Conservation (phyloP, 352 stramenopile species). For the Pythium dissimile region DNA sequence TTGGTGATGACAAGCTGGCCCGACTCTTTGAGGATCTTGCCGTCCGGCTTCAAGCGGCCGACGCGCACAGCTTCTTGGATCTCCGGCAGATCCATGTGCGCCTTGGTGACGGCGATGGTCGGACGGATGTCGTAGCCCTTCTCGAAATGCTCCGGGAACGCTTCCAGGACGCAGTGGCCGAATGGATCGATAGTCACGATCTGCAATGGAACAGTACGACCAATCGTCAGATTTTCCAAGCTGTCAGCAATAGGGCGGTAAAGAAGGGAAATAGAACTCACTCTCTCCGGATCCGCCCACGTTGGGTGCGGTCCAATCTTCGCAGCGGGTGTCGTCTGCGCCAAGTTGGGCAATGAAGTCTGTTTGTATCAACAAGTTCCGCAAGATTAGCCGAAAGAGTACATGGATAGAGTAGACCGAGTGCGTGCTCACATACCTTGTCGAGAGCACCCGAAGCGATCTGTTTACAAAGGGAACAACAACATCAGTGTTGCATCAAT, state of each 20-base stretch:
- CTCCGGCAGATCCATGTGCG: constrained; percentile 99
- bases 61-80: constrained; percentile 94
- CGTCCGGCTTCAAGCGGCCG: constrained; percentile 94
- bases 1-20: constrained; percentile 94
- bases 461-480: constrained; percentile 17
- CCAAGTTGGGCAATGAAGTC: constrained; percentile 70
- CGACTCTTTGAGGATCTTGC: constrained; percentile 92
- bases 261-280: constrained; percentile 6
- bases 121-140: constrained; percentile 98
- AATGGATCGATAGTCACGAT: constrained; percentile 30
- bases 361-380: constrained; percentile 3
- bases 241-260: too few relatives aligned
- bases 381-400: too few relatives aligned
- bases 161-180: constrained; percentile 12
- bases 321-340: constrained; percentile 93
- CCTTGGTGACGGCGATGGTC: constrained; percentile 96
- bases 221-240: neutral
- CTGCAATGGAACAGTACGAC: constrained; percentile 45
- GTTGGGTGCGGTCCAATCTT: constrained; percentile 96
- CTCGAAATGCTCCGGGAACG: constrained; percentile 18
- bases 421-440: constrained; percentile 41
- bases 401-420: too few relatives aligned
- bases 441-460: constrained; percentile 69
- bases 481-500: too few relatives aligned
- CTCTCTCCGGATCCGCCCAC: constrained; percentile 95